Evolutionary conservation across 192 early-diverging fungal species (phyloP), one percentile per base, ranked within the genome.

Genomic region (Physocladia obscura): DNA sequence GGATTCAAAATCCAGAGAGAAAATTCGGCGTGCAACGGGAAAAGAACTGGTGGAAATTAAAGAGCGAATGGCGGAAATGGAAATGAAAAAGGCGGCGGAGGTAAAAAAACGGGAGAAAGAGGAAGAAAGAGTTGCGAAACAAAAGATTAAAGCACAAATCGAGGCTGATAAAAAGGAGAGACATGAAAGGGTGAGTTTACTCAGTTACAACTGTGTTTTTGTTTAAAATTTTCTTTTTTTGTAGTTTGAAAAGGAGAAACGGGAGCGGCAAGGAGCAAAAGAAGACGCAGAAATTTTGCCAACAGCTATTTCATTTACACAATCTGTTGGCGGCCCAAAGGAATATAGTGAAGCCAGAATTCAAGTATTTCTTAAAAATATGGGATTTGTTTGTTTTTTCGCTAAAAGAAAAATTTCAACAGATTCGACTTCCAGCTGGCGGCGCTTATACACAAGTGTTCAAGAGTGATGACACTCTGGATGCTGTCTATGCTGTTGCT

Each of bases 101-200:
- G 80, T 73, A 0, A 90, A 90, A 70, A 86, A 83, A 70, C 74
- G 78, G 49, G 91, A 94, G 67, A 93, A 94, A 76, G 91, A 91
- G 56, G 81, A 85, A 22, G 93, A 94, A 11, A 82, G 78, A 38
- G 39, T 76, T 17, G 92, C 92, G 3, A 89, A 88, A 54, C 86
- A 79, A 15, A 84, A 84, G 59, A 88, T 94, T 60, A 89, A 85
- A 57, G 85, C 85, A 19, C 87, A 90, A 69, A 91, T 94, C 71
- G 93, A 94, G 69, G 79, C 75, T 13, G 93, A 94, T 70, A 93
- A 89, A 70, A 74, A 68, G 40, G 92, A 92, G 40, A 56, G 93
- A 8, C 77, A 80, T 0, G 81, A 84, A 3, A 83, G 89, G 80
- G 87, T 89, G 77, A 50, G 59, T 31, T 47, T 30, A n/a, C 54